These are phyloP conservation scores for Sclerotinia minor DNA, from an alignment of 2,329 filamentous ascomycete species.

Conservation along the genomic window DNA sequence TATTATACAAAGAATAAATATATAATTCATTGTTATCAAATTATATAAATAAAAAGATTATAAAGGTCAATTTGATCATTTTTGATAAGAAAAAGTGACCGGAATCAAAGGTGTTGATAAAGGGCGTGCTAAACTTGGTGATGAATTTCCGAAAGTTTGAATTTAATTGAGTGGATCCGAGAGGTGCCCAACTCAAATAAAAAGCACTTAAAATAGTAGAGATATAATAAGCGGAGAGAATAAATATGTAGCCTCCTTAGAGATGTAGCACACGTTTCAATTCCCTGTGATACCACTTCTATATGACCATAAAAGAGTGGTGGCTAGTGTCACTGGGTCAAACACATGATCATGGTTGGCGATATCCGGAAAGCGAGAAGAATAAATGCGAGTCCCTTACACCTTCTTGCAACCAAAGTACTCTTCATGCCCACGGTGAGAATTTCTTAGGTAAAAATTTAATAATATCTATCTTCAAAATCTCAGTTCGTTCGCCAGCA, in stretches of 20 bases:
- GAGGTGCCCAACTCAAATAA: too few species aligned
- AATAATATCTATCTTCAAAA: neutral
- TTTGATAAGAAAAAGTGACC: too few species aligned
- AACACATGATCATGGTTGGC: neutral
- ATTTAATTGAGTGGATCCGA: too few species aligned
- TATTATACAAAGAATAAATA: too few species aligned
- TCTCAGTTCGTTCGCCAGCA: neutral
- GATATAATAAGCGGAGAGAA: neutral
- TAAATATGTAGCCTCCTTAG: neutral
- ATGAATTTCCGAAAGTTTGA: too few species aligned
- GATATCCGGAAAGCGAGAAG: neutral
- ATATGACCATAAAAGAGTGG: neutral
- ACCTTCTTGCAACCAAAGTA: neutral
- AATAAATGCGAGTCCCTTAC: neutral
- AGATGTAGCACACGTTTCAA: neutral
- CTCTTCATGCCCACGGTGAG: neutral
- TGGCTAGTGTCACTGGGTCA: neutral
- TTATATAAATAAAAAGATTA: too few species aligned
- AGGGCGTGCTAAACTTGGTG: too few species aligned
- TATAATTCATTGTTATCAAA: too few species aligned
- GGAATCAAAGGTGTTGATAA: too few species aligned
- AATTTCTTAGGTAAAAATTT: neutral
- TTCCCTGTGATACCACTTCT: neutral
- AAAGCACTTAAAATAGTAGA: too few species aligned
- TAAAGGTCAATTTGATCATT: too few species aligned